Evolutionary conservation across 345 rosid species (phyloP).

Genomic region (rapeseed (Brassica napus)): DNA sequence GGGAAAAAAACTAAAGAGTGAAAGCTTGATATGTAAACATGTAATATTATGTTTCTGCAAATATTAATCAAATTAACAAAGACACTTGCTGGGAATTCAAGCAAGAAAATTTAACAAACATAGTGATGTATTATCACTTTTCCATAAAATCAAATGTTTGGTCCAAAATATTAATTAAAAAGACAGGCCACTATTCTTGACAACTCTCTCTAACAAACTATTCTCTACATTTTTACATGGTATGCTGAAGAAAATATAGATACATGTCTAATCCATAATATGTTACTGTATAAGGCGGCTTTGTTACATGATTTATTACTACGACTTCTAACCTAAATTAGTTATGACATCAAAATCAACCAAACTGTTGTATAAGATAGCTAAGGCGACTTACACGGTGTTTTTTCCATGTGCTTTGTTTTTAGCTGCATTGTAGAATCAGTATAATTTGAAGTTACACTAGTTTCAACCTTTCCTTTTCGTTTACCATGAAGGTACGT

Average conservation of each 20-base stretch:
- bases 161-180: slow-evolving; percentile 11
- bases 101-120: background rate
- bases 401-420: background rate
- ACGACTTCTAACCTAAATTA: slow-evolving; percentile 29
- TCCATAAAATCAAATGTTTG: slow-evolving; percentile 29
- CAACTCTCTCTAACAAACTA: slow-evolving; percentile 36
- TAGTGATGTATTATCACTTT: background rate
- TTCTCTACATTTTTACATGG: background rate
- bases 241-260: background rate
- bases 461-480: background rate
- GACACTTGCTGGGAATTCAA: slow-evolving; percentile 1
- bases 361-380: background rate
- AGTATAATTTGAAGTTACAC: background rate
- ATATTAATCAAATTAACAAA: slow-evolving; percentile 4
- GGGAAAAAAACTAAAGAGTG: background rate
- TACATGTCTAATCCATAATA: slow-evolving; percentile 31
- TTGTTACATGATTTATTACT: slow-evolving; percentile 2
- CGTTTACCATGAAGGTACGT: background rate
- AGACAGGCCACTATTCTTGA: slow-evolving; percentile 35
- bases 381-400: background rate
- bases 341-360: slow-evolving; percentile 24
- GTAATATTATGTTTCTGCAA: background rate
- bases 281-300: slow-evolving; percentile 29
- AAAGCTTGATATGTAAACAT: background rate
- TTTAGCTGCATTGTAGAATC: background rate